Base-by-base conservation (phyloP, 176 grass and related monocot species). In the Otatea glauca region DNA sequence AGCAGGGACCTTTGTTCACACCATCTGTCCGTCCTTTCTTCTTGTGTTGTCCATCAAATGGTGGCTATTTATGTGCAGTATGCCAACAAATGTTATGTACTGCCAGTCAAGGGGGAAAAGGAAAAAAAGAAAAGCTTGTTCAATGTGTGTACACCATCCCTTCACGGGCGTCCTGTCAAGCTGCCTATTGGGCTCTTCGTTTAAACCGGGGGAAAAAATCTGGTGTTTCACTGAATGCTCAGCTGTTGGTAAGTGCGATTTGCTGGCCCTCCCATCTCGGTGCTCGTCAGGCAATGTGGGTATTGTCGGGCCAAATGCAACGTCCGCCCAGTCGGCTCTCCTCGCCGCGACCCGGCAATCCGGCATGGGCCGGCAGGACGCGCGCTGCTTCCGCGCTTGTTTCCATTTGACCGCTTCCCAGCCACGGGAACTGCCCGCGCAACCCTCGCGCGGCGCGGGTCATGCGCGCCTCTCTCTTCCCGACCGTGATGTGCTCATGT, bases 61-160 rank as follows among this genome's bases (percentile, higher is more conserved):
- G 89, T 90, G 89, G 79, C 39, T 84, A 87, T 83, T 90, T 83
- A 78, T 79, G 37, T 89, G 70, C 69, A 83, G 68, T 84, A 71
- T 87, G 68, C 18, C 78, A 86, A 82, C 65, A 86, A 15, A 83
- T 82, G 79, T 85, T 74, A 77, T 77, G 39, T 70, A 45, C 75
- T 79, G 75, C 75, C 80, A 44, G 61, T 65, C 62, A 58, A 3
- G 27, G 27, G 53, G 32, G 44, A 68, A 66, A 21, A 44, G 24
- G 0, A 45, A 72, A 68, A 66, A 21, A 44, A 21, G 76, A 65
- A 61, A 77, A 76, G 25, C 5, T 61, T 74, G 68, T 48, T 75
- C 80, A 55, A 60, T 14, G 83, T 69, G 73, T 74, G 39, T 62
- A 12, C 59, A 37, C 35, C 35, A 45, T 45, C n/a, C 42, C 47